A percentile compares a stretch with the other conserved stretches of the same genome.
These are phyloP conservation scores for Lepidium didymum DNA, from an alignment of 345 rosid species.

Conservation along the genomic window DNA sequence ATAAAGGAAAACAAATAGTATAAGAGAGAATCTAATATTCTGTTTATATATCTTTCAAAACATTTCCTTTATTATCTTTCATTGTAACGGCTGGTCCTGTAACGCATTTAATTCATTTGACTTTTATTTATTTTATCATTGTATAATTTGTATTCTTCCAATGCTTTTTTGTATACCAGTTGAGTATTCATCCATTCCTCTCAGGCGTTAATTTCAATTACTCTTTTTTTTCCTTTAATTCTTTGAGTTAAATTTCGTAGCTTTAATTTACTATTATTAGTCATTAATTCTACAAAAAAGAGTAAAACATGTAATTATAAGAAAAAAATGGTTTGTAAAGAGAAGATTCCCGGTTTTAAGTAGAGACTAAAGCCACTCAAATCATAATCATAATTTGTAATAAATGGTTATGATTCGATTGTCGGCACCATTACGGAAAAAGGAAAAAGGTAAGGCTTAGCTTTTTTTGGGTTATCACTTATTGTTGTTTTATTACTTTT, in stretches of 20 bases:
- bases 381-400: constrained; percentile 16
- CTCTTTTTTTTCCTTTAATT: too few species aligned
- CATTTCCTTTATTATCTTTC: neutral
- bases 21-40: constrained; percentile 5
- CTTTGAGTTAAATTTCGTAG: too few species aligned
- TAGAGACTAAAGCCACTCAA: constrained; percentile 26
- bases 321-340: neutral
- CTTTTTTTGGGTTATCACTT: constrained; percentile 18
- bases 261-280: neutral
- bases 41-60: neutral
- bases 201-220: too few species aligned
- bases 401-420: constrained; percentile 24
- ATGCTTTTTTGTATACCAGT: too few species aligned
- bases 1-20: neutral
- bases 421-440: constrained; percentile 22
- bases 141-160: neutral
- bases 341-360: constrained; percentile 15
- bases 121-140: neutral
- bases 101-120: constrained; percentile 18
- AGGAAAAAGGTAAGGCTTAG: constrained; percentile 17
- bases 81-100: constrained; percentile 20
- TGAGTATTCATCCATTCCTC: too few species aligned
- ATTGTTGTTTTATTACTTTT: constrained; percentile 17
- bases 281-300: neutral
- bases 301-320: neutral